Evolutionary conservation across 2,329 filamentous ascomycete species (phyloP).

Genomic region (Huntiella bhutanensis): DNA sequence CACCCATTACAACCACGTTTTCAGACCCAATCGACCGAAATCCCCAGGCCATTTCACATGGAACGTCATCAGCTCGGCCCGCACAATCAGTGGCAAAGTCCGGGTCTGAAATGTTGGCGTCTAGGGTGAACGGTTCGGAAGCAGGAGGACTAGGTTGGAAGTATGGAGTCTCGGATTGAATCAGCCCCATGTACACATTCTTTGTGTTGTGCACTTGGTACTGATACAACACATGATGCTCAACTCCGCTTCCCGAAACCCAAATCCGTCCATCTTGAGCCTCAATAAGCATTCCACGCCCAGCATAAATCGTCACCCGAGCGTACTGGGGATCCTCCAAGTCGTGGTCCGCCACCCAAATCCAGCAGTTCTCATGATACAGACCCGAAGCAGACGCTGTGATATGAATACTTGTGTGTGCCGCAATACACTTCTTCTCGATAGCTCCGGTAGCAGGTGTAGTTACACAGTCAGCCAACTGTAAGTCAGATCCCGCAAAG

Average conservation of each 20-base stretch:
- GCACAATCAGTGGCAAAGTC: slow-evolving; percentile 31
- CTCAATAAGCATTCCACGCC: slow-evolving; percentile 31
- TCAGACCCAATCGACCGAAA: slow-evolving; percentile 38
- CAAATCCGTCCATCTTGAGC: slow-evolving; percentile 24
- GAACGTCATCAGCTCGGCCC: slow-evolving; percentile 16
- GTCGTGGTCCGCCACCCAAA: slow-evolving; percentile 34
- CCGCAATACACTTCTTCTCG: slow-evolving; percentile 22
- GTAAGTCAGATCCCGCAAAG: slow-evolving; percentile 48
- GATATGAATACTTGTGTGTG: slow-evolving; percentile 26
- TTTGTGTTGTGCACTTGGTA: slow-evolving; percentile 44
- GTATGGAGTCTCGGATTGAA: slow-evolving; percentile 55
- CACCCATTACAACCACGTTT: slow-evolving; percentile 40
- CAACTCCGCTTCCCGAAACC: slow-evolving; percentile 45
- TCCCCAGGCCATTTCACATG: slow-evolving; percentile 44
- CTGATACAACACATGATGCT: slow-evolving; percentile 50
- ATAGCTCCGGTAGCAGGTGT: slow-evolving; percentile 16
- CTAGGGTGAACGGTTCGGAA: slow-evolving; percentile 33
- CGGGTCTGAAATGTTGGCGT: slow-evolving; percentile 27
- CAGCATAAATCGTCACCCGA: slow-evolving; percentile 32
- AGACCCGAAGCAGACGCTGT: slow-evolving; percentile 21
- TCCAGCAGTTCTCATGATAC: slow-evolving; percentile 27
- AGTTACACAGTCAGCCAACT: slow-evolving; percentile 48
- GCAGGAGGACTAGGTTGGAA: slow-evolving; percentile 47
- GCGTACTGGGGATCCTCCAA: slow-evolving; percentile 29
- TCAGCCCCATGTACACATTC: slow-evolving; percentile 43